phyloP scores from a whole-genome alignment of 257 asterid species.

The Solanum etuberosum region DNA sequence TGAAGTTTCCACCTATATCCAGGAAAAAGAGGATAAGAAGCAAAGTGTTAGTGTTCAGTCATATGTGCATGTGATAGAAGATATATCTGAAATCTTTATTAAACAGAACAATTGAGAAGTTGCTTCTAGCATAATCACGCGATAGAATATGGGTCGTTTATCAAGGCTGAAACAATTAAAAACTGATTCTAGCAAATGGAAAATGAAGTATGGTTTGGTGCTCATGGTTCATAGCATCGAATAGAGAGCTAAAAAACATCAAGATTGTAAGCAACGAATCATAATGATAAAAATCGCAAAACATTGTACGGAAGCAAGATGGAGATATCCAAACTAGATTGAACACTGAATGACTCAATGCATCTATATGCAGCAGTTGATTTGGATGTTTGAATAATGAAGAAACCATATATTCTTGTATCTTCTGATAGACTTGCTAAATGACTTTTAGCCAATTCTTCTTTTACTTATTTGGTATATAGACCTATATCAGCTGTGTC shows the following conservation, averaged over 20 bases:
- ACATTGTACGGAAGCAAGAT: background rate
- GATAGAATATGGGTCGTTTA: background rate
- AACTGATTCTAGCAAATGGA: background rate
- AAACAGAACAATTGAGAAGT: background rate
- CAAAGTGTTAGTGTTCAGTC: background rate
- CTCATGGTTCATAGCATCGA: background rate
- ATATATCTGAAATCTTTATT: background rate
- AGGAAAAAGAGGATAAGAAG: background rate
- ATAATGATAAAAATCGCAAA: background rate
- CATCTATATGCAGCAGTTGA: background rate
- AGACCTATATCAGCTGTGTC: background rate
- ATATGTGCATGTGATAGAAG: background rate
- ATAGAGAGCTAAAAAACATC: background rate
- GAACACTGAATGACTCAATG: background rate
- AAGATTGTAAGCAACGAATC: background rate
- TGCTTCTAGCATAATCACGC: background rate
- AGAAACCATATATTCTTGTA: background rate
- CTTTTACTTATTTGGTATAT: background rate
- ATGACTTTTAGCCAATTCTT: background rate
- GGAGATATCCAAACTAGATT: background rate
- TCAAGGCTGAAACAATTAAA: background rate
- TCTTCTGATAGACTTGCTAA: background rate
- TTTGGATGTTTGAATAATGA: background rate
- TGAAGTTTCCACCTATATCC: constrained; percentile 61
- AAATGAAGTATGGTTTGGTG: background rate